Percentiles rank a stretch among this genome's conserved stretches.
Conservation (phyloP, 371 early-diverging fungal genomes). For the Zychaea mexicana region DNA sequence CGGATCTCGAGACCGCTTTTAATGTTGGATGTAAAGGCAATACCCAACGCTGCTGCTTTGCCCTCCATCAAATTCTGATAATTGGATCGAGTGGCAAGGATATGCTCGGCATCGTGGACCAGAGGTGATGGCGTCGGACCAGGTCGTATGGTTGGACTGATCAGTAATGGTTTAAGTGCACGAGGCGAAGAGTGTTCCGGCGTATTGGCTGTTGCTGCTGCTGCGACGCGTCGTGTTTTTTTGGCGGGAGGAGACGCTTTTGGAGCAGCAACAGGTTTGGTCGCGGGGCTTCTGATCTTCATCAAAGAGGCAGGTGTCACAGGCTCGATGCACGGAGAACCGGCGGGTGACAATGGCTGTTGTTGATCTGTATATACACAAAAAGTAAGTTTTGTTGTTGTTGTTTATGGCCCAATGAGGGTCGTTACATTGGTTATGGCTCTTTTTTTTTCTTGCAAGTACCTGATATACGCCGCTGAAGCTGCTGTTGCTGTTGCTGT, state of each 20-base stretch:
- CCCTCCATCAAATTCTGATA: slow-evolving; percentile 87
- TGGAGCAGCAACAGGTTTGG: slow-evolving; percentile 5
- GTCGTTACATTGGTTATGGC: neutral
- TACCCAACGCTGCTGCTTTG: slow-evolving; percentile 73
- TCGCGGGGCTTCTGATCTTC: slow-evolving; percentile 26
- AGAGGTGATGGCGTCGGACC: slow-evolving; percentile 9
- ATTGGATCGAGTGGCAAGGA: slow-evolving; percentile 80
- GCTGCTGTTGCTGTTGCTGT: slow-evolving; percentile 19
- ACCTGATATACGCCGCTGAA: slow-evolving; percentile 12
- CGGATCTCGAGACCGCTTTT: slow-evolving; percentile 75
- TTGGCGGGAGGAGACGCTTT: neutral
- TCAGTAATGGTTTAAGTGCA: slow-evolving; percentile 44
- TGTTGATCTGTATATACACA: neutral
- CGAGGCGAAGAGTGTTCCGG: slow-evolving; percentile 35
- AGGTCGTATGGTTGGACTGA: slow-evolving; percentile 39
- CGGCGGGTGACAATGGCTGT: slow-evolving; percentile 11
- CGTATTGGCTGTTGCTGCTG: slow-evolving; percentile 3
- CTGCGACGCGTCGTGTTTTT: neutral
- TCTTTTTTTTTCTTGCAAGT: neutral
- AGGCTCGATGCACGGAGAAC: slow-evolving; percentile 44
- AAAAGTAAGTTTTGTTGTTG: too few relatives aligned
- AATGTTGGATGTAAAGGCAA: slow-evolving; percentile 69
- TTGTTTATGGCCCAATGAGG: too few relatives aligned
- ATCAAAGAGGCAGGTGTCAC: slow-evolving; percentile 69
- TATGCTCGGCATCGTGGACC: slow-evolving; percentile 44